Evolutionary conservation across 345 rosid genomes (phyloP), one percentile per base, ranked within the genome.

Genomic region (Durio zibethinus): DNA sequence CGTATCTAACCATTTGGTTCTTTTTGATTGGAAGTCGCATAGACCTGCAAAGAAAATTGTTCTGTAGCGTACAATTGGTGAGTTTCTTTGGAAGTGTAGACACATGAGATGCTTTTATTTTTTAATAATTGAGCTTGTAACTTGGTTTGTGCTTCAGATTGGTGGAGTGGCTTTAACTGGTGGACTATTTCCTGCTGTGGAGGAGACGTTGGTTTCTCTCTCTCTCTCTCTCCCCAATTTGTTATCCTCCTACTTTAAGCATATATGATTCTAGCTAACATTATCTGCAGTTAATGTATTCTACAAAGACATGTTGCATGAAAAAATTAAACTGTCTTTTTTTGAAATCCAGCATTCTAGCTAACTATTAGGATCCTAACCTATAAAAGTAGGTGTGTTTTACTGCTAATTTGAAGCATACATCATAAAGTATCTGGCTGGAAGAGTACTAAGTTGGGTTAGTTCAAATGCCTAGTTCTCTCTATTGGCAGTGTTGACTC

Each of bases 131-230:
- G 65, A 15, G 60, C 52, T 73, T 74, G 47, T 85, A 79, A 84
- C 78, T 31, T 69, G 10, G 25, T 82, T 77, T 76, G 52, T 84
- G 81, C 78, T 74, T 80, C 82, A 95, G 98, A 80, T 95, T 72
- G 98, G 99, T 83, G 98, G 97, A 80, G 97, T 91, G 80, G 99
- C 93, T 80, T 90, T 86, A 86, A 92, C 93, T 18, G 80, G 80
- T 74, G 98, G 98, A 71, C 88, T 95, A 45, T 80, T 84, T 84
- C 75, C 93, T 53, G 90, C 88, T 2, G 87, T 87, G 79, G 97
- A 95, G 81, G 99, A 95, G 79, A 95, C 97, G 99, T 95, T 80
- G 35, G 87, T 78, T 79, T 35, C 53, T 8, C 52, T 53, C 40
- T 73, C 29, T 36, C 21, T 65, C 76, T 18, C 40, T 21, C 56